Percentiles rank a stretch among this genome's conserved stretches.
These are phyloP conservation scores for Talaromyces amestolkiae DNA, from an alignment of 2,329 filamentous ascomycete genomes.

Conservation along the genomic window DNA sequence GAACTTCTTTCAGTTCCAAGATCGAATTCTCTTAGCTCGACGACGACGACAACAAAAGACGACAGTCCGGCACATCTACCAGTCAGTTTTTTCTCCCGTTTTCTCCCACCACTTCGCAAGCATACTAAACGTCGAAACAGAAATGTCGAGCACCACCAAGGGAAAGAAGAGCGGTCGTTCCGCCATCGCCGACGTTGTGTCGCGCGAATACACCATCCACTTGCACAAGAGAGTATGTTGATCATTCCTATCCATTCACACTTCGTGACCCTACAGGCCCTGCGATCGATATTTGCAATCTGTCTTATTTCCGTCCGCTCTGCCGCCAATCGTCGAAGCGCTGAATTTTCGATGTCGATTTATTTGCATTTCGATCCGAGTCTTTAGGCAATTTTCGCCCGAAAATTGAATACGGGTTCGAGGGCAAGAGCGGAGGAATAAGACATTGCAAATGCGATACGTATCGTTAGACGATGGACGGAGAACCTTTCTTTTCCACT, in stretches of 20 bases:
- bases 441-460: conserved; percentile 5
- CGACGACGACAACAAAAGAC: conserved; percentile 35
- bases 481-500: conserved; percentile 16
- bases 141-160: conserved; percentile 65
- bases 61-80: conserved; percentile 36
- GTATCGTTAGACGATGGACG: conserved; percentile 14
- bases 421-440: not conserved
- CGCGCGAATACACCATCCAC: conserved; percentile 99
- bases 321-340: not conserved
- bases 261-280: not conserved
- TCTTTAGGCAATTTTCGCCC: not conserved
- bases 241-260: conserved; percentile 1
- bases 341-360: not conserved
- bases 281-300: conserved; percentile 7
- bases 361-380: not conserved
- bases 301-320: conserved; percentile 2
- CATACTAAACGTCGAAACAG: conserved; percentile 34
- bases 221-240: conserved; percentile 96
- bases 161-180: conserved; percentile 74
- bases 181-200: conserved; percentile 98
- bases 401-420: not conserved
- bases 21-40: conserved; percentile 25
- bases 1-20: conserved; percentile 21
- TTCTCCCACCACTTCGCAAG: not conserved
- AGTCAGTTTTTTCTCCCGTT: conserved; percentile 31